These are phyloP conservation scores for Mycena indigotica DNA, from an alignment of 768 basidiomycete genomes.

Conservation along the genomic window DNA sequence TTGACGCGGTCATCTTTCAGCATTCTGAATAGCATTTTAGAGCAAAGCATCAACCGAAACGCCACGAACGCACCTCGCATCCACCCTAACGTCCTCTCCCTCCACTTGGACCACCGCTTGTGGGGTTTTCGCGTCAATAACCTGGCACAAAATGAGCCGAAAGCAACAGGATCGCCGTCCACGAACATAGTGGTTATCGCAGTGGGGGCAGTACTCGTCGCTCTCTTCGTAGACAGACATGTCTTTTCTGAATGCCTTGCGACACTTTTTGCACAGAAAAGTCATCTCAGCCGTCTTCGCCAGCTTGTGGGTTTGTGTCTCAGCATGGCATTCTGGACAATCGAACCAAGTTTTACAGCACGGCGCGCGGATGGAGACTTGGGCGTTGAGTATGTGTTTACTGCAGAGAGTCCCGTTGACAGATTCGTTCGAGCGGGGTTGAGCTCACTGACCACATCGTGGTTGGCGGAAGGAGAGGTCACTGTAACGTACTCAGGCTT, in stretches of 20 bases:
- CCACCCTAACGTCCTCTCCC: constrained; percentile 87
- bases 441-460: constrained; percentile 18
- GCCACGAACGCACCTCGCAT: constrained; percentile 65
- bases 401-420: constrained; percentile 43
- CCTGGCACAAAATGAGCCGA: constrained; percentile 48
- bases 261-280: constrained; percentile 87
- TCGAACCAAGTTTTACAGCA: constrained; percentile 99
- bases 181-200: constrained; percentile 96
- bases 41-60: background rate
- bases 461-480: no score
- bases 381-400: constrained; percentile 95
- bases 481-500: no score
- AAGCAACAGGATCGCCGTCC: background rate
- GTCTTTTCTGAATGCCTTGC: constrained; percentile 96
- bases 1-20: constrained; percentile 85
- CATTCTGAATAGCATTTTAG: constrained; percentile 56
- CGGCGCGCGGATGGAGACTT: constrained; percentile 93
- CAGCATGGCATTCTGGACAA: constrained; percentile 94
- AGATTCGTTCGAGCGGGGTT: background rate
- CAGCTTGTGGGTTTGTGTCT: constrained; percentile 73
- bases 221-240: constrained; percentile 92
- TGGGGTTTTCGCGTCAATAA: constrained; percentile 90
- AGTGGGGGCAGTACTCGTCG: constrained; percentile 97
- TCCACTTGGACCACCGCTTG: constrained; percentile 84
- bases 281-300: constrained; percentile 80